phyloP scores from a whole-genome alignment of 805 yeast species.

The Groenewaldozyma tartarivorans region DNA sequence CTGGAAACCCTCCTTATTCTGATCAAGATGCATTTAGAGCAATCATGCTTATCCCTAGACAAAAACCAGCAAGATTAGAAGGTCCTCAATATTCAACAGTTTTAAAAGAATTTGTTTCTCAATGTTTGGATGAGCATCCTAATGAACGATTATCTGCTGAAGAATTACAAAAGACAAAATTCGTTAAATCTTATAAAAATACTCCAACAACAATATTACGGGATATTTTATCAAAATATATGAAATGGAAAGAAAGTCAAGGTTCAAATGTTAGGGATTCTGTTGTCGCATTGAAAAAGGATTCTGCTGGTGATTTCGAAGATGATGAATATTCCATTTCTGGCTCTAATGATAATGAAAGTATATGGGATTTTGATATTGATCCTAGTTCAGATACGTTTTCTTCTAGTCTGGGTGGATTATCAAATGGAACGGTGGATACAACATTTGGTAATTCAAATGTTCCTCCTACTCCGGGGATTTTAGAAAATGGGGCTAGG shows the following conservation, averaged over 20 bases:
- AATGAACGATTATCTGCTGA: slow-evolving; percentile 82
- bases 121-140: slow-evolving; percentile 90
- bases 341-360: slow-evolving; percentile 17
- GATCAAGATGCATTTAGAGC: slow-evolving; percentile 94
- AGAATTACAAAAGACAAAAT: slow-evolving; percentile 64
- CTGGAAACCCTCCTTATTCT: slow-evolving; percentile 96
- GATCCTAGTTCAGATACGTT: slow-evolving; percentile 6
- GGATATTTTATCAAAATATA: slow-evolving; percentile 54
- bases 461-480: slow-evolving; percentile 5
- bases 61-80: slow-evolving; percentile 90
- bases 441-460: background rate
- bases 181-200: slow-evolving; percentile 54
- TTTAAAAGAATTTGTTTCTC: slow-evolving; percentile 80
- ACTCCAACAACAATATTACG: slow-evolving; percentile 52
- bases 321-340: slow-evolving; percentile 23
- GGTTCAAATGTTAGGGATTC: slow-evolving; percentile 34
- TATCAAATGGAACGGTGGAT: background rate
- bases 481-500: background rate
- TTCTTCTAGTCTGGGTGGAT: background rate
- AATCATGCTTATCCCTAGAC: slow-evolving; percentile 84
- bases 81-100: slow-evolving; percentile 71
- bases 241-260: slow-evolving; percentile 48
- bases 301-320: slow-evolving; percentile 14
- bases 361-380: slow-evolving; percentile 77
- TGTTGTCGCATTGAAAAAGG: slow-evolving; percentile 22